phyloP scores from a whole-genome alignment of 2,329 filamentous ascomycete genomes.

The Ophiocordyceps camponoti-rufipedis region DNA sequence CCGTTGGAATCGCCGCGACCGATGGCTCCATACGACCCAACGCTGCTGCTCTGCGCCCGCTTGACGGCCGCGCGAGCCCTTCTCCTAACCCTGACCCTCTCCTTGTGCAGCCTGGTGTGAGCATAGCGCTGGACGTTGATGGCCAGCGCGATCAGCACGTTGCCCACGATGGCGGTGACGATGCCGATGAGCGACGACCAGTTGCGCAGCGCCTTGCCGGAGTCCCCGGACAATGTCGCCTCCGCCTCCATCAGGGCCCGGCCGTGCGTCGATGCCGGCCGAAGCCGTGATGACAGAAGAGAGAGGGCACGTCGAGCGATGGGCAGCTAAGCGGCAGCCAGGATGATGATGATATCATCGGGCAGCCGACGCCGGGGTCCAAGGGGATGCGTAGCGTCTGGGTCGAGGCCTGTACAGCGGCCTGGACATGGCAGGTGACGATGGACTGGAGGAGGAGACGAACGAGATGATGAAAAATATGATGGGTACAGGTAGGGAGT shows the following conservation, averaged over 20 bases:
- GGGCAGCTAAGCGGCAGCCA: neutral
- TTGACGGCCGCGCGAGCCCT: slow-evolving; percentile 35
- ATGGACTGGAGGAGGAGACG: neutral
- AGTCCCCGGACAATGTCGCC: slow-evolving; percentile 10
- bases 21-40: neutral
- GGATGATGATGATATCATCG: slow-evolving; percentile 1
- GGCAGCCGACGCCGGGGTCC: neutral
- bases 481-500: neutral
- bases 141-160: slow-evolving; percentile 84
- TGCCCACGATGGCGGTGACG: slow-evolving; percentile 77
- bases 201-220: slow-evolving; percentile 34
- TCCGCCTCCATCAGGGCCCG: slow-evolving; percentile 1
- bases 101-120: slow-evolving; percentile 64
- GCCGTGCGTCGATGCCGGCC: slow-evolving; percentile 1
- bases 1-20: neutral
- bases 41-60: slow-evolving; percentile 14
- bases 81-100: slow-evolving; percentile 40
- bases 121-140: slow-evolving; percentile 95
- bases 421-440: neutral
- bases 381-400: neutral
- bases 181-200: slow-evolving; percentile 97
- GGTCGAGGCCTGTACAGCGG: neutral
- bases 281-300: slow-evolving; percentile 1
- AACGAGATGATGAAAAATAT: neutral
- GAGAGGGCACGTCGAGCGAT: neutral